Percentiles rank a stretch among this genome's conserved stretches.
These are phyloP conservation scores for Starmerella sirachaensis DNA, from an alignment of 805 yeast genomes.

Conservation along the genomic window DNA sequence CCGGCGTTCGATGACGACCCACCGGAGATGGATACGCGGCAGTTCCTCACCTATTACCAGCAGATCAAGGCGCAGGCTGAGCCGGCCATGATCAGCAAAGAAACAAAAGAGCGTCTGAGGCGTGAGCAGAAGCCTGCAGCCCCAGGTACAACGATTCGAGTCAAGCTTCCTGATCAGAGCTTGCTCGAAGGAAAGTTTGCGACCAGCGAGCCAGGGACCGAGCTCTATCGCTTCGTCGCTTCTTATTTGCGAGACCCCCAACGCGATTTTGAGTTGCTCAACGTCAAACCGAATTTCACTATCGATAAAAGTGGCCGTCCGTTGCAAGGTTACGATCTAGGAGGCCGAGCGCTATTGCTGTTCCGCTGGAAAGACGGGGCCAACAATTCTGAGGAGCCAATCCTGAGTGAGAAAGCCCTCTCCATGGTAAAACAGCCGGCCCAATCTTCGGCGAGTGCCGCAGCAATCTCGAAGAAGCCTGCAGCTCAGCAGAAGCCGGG, in stretches of 20 bases:
- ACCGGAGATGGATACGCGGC: constrained; percentile 39
- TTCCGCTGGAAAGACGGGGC: constrained; percentile 26
- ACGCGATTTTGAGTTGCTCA: constrained; percentile 31
- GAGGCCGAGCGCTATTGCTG: constrained; percentile 36
- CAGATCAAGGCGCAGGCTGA: constrained; percentile 33
- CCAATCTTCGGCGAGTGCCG: background rate
- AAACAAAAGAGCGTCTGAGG: constrained; percentile 30
- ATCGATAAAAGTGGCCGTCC: constrained; percentile 29
- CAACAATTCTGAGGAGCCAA: constrained; percentile 5
- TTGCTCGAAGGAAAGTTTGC: constrained; percentile 40
- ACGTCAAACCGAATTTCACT: constrained; percentile 38
- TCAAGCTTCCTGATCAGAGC: constrained; percentile 48
- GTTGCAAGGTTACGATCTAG: constrained; percentile 31
- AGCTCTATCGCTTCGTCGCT: constrained; percentile 28
- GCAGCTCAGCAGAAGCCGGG: background rate
- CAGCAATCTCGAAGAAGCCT: constrained; percentile 2
- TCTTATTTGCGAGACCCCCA: constrained; percentile 25
- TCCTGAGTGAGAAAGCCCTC: constrained; percentile 17
- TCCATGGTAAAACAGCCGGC: constrained; percentile 1
- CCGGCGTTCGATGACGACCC: constrained; percentile 26
- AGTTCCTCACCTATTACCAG: constrained; percentile 43
- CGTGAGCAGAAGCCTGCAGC: constrained; percentile 23
- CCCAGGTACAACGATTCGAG: constrained; percentile 34
- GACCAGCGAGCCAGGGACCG: constrained; percentile 34
- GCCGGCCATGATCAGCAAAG: constrained; percentile 35